Evolutionary conservation across 1,284 basidiomycete species (phyloP).

Genomic region (Ustilago cynodontis): DNA sequence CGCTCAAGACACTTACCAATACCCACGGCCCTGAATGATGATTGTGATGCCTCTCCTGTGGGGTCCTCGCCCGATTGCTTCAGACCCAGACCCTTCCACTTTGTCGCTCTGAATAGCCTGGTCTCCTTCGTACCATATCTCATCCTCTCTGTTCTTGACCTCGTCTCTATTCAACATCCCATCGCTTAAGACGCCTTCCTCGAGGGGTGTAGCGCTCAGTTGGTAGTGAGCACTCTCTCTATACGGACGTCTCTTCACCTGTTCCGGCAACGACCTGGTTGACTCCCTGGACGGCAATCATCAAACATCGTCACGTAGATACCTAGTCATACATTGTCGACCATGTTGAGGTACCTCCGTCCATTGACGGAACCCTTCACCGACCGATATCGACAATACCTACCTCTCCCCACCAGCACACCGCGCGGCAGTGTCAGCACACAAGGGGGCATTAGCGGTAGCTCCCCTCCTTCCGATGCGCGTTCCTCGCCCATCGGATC

Average conservation of each 20-base stretch:
- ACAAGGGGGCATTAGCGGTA: slow-evolving; percentile 7
- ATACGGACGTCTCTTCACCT: background rate
- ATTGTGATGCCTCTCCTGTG: background rate
- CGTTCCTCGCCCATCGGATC: slow-evolving; percentile 2
- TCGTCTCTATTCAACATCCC: background rate
- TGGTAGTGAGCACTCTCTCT: background rate
- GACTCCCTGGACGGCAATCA: too few species aligned
- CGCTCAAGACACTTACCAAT: background rate
- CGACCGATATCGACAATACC: slow-evolving; percentile 27
- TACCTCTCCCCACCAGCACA: slow-evolving; percentile 26
- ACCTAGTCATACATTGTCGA: background rate
- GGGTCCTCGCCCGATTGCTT: background rate
- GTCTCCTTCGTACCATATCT: background rate
- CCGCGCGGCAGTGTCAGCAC: slow-evolving; percentile 31
- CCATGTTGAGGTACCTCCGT: slow-evolving; percentile 33
- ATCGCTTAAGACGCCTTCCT: background rate
- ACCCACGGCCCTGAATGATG: background rate
- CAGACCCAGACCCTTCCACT: background rate
- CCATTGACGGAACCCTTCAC: slow-evolving; percentile 30
- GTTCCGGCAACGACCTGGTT: too few species aligned
- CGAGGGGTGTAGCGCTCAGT: background rate
- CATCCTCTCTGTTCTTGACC: background rate
- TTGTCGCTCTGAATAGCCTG: background rate
- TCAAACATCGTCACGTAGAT: background rate
- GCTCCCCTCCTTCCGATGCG: background rate